Conservation (phyloP, 2,329 filamentous ascomycete genomes). For the Aschersonia sp. region DNA sequence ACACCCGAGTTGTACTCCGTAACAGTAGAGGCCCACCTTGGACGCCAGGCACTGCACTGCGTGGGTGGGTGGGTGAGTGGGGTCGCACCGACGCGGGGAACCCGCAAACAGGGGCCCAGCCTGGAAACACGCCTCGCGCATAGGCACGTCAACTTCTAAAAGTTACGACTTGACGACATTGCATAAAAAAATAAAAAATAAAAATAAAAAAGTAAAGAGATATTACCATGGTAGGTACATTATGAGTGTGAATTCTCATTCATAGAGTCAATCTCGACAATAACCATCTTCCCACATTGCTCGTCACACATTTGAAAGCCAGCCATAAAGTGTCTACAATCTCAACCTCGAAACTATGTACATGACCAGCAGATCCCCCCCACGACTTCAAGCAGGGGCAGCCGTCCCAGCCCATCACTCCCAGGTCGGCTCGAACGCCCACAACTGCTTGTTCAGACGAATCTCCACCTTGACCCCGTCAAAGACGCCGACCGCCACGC, state of each 20-base stretch:
- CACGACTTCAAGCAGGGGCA: too few relatives aligned
- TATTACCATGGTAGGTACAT: too few relatives aligned
- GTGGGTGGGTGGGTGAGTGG: slow-evolving; percentile 6
- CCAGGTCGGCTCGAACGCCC: slow-evolving; percentile 31
- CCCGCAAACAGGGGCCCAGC: neutral
- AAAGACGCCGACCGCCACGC: slow-evolving; percentile 57
- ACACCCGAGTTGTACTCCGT: too few relatives aligned
- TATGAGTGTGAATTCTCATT: too few relatives aligned
- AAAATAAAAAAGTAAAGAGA: neutral
- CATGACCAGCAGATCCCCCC: too few relatives aligned
- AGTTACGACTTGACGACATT: slow-evolving; percentile 3
- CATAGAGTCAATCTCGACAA: too few relatives aligned
- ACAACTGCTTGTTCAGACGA: slow-evolving; percentile 42
- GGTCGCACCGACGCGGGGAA: slow-evolving; percentile 14
- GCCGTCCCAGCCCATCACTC: neutral
- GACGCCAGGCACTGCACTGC: neutral
- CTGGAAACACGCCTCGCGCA: slow-evolving; percentile 7
- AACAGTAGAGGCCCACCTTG: too few relatives aligned
- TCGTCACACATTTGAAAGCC: too few relatives aligned
- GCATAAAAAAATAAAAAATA: neutral
- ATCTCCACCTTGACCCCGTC: slow-evolving; percentile 55
- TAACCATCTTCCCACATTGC: too few relatives aligned
- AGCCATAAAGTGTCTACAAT: too few relatives aligned
- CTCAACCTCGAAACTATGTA: too few relatives aligned
- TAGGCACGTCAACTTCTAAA: slow-evolving; percentile 4